Base-by-base conservation (phyloP, 2,329 filamentous ascomycete genomes). In the Fusarium fracticaudum region DNA sequence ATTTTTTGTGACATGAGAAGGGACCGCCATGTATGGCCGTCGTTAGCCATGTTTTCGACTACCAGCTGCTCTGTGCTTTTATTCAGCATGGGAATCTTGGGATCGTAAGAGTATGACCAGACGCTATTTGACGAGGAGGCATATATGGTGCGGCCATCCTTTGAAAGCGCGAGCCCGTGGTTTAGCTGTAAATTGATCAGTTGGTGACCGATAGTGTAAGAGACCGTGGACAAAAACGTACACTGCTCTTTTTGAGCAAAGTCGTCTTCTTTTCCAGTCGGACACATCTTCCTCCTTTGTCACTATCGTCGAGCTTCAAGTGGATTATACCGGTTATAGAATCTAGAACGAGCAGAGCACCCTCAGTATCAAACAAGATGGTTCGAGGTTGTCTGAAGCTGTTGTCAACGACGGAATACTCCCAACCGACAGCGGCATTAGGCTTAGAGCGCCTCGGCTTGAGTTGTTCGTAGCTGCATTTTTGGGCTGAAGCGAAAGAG, bases 1-100 rank as follows among this genome's bases (percentile, higher is more conserved):
- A 85, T 81, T 38, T 86, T 85, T 22, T 83, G 79, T 0, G 92
- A 90, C 20, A 92, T 82, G 44, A 93, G 85, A 3, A 95, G 84
- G 0, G 92, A 94, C 41, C 93, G 87, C 1, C 91, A 92, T 11
- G 85, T 88, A 75, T 94, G 91, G 55, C 90, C 91, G 10, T 84
- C 80, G 67, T 87, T 87, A 74, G 76, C 85, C 91, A 94, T 93
- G 73, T 90, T 89, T 43, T 83, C 84, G 53, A 95, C 84, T 9
- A 94, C 68, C 7, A 86, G 89, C 67, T 84, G 84, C 57, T 43
- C 41, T 17, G 85, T 86, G 60, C 78, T 73, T 50, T 79, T 73
- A 29, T 67, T 72, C 48, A 89, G 85, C 8, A 86, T 86, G 54
- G 83, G 84, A 14, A 84, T 81, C 6, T 80, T 78, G n/a, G 88